These are phyloP conservation scores for Phaeosphaeriaceae sp. DNA, from an alignment of 2,329 filamentous ascomycete genomes.

Conservation along the genomic window DNA sequence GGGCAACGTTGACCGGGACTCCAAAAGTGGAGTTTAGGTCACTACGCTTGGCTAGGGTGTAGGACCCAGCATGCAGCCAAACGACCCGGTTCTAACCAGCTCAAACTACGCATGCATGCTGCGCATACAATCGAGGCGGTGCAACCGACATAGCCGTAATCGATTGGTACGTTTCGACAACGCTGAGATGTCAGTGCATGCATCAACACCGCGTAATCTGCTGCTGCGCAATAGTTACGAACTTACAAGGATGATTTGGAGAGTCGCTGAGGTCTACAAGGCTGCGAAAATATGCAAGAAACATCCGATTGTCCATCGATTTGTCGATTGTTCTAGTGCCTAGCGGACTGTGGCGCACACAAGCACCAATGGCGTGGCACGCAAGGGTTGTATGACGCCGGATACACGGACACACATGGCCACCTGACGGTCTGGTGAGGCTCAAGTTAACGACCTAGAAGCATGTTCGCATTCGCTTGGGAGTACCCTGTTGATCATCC, in stretches of 20 bases:
- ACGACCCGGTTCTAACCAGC: conserved; percentile 19
- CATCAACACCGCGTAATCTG: neutral
- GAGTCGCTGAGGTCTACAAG: neutral
- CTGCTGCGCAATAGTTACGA: neutral
- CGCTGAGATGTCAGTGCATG: too few species aligned
- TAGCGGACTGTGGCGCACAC: conserved; percentile 7
- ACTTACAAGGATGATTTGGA: neutral
- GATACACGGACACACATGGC: conserved; percentile 21
- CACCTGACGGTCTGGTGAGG: conserved; percentile 19
- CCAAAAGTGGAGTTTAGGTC: conserved; percentile 23
- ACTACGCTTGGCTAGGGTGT: conserved; percentile 26
- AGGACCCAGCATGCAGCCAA: conserved; percentile 15
- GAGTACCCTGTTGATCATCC: conserved; percentile 6
- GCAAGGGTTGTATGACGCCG: conserved; percentile 10
- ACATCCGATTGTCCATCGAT: too few species aligned
- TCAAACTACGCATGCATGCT: conserved; percentile 19
- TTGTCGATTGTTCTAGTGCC: too few species aligned
- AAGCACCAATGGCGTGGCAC: conserved; percentile 18
- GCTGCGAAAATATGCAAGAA: too few species aligned
- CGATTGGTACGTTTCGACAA: neutral
- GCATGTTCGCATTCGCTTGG: neutral
- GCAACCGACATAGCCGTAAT: neutral
- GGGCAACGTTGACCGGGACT: conserved; percentile 33
- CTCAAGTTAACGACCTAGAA: conserved; percentile 18
- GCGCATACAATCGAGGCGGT: conserved; percentile 16